Conservation (phyloP, 257 asterid species). For the Solanum habrochaites region DNA sequence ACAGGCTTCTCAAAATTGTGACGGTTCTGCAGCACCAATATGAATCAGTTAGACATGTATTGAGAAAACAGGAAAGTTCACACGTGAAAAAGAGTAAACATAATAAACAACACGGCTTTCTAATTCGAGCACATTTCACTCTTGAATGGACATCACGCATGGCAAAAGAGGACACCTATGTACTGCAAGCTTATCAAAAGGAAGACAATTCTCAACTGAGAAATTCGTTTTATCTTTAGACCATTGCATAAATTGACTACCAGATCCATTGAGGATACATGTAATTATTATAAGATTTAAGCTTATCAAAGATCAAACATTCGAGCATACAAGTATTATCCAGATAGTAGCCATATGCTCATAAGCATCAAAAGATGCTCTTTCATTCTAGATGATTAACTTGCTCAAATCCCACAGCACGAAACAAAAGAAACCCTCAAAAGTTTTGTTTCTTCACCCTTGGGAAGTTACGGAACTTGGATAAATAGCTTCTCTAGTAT, state of each 20-base stretch:
- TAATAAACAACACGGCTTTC: neutral
- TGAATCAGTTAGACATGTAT: neutral
- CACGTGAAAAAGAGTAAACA: neutral
- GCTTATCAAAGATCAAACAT: neutral
- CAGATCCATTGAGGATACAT: neutral
- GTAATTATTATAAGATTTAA: neutral
- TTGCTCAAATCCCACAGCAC: neutral
- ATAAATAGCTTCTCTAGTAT: neutral
- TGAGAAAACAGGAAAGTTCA: neutral
- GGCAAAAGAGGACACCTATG: neutral
- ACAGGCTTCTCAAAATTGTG: slow-evolving; percentile 64
- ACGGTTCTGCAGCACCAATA: slow-evolving; percentile 46
- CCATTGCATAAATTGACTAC: neutral
- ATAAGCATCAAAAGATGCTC: neutral
- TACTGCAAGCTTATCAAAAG: neutral
- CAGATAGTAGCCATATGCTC: neutral
- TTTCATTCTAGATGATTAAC: neutral
- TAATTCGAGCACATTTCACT: neutral
- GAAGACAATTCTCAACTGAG: neutral
- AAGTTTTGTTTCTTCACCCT: neutral
- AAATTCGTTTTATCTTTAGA: neutral
- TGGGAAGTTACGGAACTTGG: neutral
- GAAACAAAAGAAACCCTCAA: neutral
- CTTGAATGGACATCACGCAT: neutral
- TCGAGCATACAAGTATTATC: neutral